Percentiles rank a stretch among this genome's conserved stretches.
These are phyloP conservation scores for Trichoderma semiorbis DNA, from an alignment of 2,329 filamentous ascomycete species.

Conservation along the genomic window DNA sequence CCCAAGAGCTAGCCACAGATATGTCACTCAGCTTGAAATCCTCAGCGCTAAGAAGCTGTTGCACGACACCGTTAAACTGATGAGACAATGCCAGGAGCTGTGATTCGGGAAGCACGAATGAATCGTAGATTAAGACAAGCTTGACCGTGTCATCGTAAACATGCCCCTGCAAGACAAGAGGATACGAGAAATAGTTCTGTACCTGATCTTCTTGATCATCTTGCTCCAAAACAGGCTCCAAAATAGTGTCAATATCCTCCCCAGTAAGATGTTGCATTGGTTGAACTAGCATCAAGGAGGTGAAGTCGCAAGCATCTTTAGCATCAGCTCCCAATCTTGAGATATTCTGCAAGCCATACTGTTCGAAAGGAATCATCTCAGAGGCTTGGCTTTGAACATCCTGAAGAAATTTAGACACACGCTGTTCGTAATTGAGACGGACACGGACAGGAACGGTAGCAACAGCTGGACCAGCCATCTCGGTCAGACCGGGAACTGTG, in stretches of 20 bases:
- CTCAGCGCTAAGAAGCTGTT: background rate
- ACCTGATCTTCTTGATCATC: background rate
- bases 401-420: conserved; percentile 19
- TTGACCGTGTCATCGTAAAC: background rate
- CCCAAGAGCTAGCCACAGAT: conserved; percentile 11
- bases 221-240: background rate
- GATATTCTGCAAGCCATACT: conserved; percentile 15
- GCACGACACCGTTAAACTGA: conserved; percentile 11
- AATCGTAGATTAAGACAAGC: conserved; percentile 11
- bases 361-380: conserved; percentile 14
- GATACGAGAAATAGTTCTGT: conserved; percentile 11
- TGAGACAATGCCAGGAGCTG: conserved; percentile 4
- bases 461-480: conserved; percentile 21
- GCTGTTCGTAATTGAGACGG: conserved; percentile 16
- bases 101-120: background rate
- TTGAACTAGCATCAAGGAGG: conserved; percentile 8
- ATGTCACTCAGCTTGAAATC: background rate
- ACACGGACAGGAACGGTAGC: conserved; percentile 22
- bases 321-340: background rate
- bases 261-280: conserved; percentile 7
- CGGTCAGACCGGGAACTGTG: conserved; percentile 14
- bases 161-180: conserved; percentile 12
- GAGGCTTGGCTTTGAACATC: conserved; percentile 21
- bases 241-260: background rate
- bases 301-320: conserved; percentile 14